Evolutionary conservation across 352 stramenopile species (phyloP).

Genomic region (Achlya hypogyna): DNA sequence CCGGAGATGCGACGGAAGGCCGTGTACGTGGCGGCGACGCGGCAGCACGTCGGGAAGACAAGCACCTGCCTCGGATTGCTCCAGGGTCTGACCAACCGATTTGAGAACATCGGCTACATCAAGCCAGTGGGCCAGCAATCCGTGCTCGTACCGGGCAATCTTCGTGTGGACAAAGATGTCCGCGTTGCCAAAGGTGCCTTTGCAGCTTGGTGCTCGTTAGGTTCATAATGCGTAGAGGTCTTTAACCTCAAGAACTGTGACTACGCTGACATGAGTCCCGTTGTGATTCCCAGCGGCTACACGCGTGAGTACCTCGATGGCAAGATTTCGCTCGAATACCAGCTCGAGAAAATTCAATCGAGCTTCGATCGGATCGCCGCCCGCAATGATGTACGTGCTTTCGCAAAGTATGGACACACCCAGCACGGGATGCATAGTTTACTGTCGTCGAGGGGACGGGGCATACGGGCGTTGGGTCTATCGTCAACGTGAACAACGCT

Average conservation of each 20-base stretch:
- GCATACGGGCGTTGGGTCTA: conserved; percentile 94
- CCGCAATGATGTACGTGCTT: conserved; percentile 39
- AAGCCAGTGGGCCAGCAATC: conserved; percentile 94
- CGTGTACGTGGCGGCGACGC: conserved; percentile 80
- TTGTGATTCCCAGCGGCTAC: conserved; percentile 94
- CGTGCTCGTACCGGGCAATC: conserved; percentile 52
- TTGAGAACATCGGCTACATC: conserved; percentile 85
- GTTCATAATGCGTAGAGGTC: conserved; percentile 55
- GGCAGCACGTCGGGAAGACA: conserved; percentile 87
- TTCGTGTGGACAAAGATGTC: conserved; percentile 88
- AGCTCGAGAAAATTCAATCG: conserved; percentile 53
- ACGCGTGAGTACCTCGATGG: conserved; percentile 94
- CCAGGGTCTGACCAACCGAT: conserved; percentile 87
- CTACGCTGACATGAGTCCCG: conserved; percentile 93
- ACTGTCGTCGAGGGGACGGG: conserved; percentile 79
- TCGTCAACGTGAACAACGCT: conserved; percentile 95
- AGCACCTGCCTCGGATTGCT: conserved; percentile 92
- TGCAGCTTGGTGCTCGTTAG: neutral
- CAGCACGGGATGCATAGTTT: conserved; percentile 29
- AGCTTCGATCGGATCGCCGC: conserved; percentile 58
- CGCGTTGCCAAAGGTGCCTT: conserved; percentile 77
- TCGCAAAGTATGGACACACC: neutral
- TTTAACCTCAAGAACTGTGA: conserved; percentile 89
- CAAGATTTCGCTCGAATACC: conserved; percentile 74
- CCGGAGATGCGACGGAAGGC: conserved; percentile 22